Conservation (phyloP, 768 basidiomycete species). For the Chalciporus piperatus region DNA sequence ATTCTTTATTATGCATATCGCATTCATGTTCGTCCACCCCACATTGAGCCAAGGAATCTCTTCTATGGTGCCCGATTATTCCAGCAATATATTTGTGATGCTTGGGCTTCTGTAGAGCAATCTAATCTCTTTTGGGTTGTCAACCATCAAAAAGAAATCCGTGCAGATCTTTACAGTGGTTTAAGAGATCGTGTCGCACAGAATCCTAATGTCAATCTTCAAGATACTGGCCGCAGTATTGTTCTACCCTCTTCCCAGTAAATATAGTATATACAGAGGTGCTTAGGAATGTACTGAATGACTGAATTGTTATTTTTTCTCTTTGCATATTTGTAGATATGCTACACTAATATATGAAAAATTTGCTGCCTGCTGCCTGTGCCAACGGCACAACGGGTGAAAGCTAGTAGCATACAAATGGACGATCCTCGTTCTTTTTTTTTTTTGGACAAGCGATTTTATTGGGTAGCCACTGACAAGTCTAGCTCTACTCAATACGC, state of each 20-base stretch:
- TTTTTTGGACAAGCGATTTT: no score
- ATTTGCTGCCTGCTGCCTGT: no score
- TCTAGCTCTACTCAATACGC: no score
- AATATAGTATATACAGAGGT: no score
- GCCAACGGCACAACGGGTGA: no score
- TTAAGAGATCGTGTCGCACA: slow-evolving; percentile 28
- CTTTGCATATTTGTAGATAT: no score
- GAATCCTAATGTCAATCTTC: slow-evolving; percentile 25
- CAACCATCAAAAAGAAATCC: slow-evolving; percentile 34
- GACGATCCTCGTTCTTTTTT: no score
- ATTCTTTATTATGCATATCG: slow-evolving; percentile 31
- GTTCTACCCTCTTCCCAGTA: slow-evolving; percentile 40
- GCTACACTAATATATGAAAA: no score
- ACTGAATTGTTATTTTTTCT: no score
- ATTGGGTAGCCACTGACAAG: no score
- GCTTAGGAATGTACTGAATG: no score
- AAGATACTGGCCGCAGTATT: slow-evolving; percentile 30
- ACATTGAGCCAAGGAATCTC: slow-evolving; percentile 23
- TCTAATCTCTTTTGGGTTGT: slow-evolving; percentile 32
- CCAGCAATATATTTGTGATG: slow-evolving; percentile 45
- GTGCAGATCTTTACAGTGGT: slow-evolving; percentile 36
- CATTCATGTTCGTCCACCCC: slow-evolving; percentile 19
- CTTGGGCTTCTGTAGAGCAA: slow-evolving; percentile 45
- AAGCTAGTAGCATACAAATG: no score
- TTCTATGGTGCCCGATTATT: slow-evolving; percentile 39